phyloP scores from a whole-genome alignment of 225 moss, liverwort and hornwort species.

The Physcomitrellopsis africana region DNA sequence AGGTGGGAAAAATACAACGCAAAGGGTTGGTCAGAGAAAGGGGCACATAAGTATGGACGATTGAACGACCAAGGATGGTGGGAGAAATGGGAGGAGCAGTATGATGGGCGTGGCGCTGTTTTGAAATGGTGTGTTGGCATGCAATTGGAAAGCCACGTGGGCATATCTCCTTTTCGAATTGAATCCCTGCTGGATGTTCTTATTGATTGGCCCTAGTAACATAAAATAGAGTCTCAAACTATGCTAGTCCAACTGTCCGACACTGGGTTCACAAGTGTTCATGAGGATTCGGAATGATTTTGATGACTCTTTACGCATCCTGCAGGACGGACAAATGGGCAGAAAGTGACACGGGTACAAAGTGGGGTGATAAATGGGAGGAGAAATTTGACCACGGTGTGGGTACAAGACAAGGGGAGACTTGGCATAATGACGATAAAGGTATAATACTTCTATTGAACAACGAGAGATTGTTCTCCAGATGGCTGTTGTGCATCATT shows the following conservation, averaged over 20 bases:
- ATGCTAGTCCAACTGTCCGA: background rate
- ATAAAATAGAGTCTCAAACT: background rate
- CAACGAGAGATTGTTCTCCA: too few species aligned
- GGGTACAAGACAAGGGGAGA: slow-evolving; percentile 93
- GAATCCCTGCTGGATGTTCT: background rate
- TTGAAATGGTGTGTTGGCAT: slow-evolving; percentile 71
- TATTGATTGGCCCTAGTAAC: background rate
- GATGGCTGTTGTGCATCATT: too few species aligned
- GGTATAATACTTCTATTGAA: slow-evolving; percentile 35
- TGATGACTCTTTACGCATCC: background rate
- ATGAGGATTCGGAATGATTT: background rate
- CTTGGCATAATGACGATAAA: slow-evolving; percentile 87
- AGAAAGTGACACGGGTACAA: slow-evolving; percentile 91
- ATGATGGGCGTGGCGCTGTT: slow-evolving; percentile 92
- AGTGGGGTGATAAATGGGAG: slow-evolving; percentile 99
- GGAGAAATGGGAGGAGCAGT: slow-evolving; percentile 99
- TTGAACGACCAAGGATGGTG: slow-evolving; percentile 99
- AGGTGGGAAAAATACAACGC: slow-evolving; percentile 99
- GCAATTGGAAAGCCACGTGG: background rate
- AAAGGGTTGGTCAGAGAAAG: slow-evolving; percentile 98
- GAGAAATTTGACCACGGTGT: slow-evolving; percentile 89
- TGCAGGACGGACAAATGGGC: slow-evolving; percentile 99
- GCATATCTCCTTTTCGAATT: background rate
- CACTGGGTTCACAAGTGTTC: background rate
- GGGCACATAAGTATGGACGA: slow-evolving; percentile 95